Base-by-base conservation (phyloP, 305 asterid species). In the Fraxinus sp. region DNA sequence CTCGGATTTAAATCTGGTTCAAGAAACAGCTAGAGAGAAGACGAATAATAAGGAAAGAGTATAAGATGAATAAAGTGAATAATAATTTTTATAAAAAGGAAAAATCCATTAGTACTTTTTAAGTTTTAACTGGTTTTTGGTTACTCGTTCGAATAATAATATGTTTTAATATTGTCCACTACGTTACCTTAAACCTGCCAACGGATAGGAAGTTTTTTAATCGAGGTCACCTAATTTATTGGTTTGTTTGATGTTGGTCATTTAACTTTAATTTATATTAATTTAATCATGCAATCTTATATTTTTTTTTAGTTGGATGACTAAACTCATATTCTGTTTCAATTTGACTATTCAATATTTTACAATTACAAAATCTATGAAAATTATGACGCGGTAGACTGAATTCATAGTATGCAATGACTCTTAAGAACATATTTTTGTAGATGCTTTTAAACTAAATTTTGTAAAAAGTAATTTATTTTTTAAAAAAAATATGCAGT, bases 1-100 rank as follows among this genome's bases (percentile, higher is more conserved):
- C 79, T 76, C 83, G 83, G 86, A 86, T 87, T 89, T 68, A 26
- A 91, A 90, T 91, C 88, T 52, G 79, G 91, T 87, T 85, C 62
- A 80, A 87, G 74, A 85, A 71, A 88, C 82, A 84, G 84, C 55
- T 73, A 80, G 44, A 86, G 85, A 82, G 88, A 79, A 79, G 49
- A 80, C 18, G 79, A 59, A 73, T 76, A 86, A 37, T 18, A 88
- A 77, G 30, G 71, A 85, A 52, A 3, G 36, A 11, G 37, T 68
- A 2, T 0, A 36, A 36, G 39, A 16, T 1, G 70, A 20, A 20
- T n/a, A 2, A 55, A 14, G 32, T 66, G 73, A 46, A 73, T 75
- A 32, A 52, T 7, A 68, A 41, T 8, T 68, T 68, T 68, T 26
- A 1, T 24, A 4, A 26, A 68, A 16, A 68, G 32, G n/a, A 26